Evolutionary conservation across 371 early-diverging fungal species (phyloP), one percentile per base, ranked within the genome.

Genomic region (Capniomyces stellatus): DNA sequence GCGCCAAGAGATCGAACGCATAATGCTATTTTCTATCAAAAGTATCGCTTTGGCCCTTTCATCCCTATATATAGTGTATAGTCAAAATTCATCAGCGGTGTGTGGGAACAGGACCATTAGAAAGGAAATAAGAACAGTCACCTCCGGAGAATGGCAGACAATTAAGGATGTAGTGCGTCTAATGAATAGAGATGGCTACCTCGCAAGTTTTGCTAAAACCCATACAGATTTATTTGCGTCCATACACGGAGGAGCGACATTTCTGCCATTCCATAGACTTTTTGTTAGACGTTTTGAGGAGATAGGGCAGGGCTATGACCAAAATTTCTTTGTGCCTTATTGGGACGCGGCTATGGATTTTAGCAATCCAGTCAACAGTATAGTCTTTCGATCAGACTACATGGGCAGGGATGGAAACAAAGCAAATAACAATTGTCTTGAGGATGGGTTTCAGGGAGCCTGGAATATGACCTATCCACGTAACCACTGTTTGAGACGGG

Each of bases 181-280:
- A 25, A 39, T 69, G 55, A 58, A 59, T 29, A 28, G 28, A 12
- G 54, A 62, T 23, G 69, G 69, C 0, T 52, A 58, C 1, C 49
- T 69, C 29, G 67, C 58, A 29, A 58, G 59, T 27, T 64, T 64
- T 25, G 66, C 64, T n/a, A 29, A 53, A n/a, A 49, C 60, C 1
- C 69, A 69, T 50, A 55, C 64, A 12, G 46, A 43, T 1, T 47
- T 64, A 10, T 68, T 68, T 29, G 58, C 56, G 40, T 24, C 41
- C 0, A 64, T 66, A 27, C 70, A 70, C 29, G 69, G 69, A 30
- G 54, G 55, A 1, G 44, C 66, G 0, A 55, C 60, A 1, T 70
- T 70, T 46, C 61, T 70, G 46, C 70, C 70, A 27, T 70, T 63
- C 54, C 70, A 70, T 47, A 61, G 70, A 24, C 57, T 58, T 30